Conservation (phyloP, 208 protist genomes). For the Tritrichomonas foetus region DNA sequence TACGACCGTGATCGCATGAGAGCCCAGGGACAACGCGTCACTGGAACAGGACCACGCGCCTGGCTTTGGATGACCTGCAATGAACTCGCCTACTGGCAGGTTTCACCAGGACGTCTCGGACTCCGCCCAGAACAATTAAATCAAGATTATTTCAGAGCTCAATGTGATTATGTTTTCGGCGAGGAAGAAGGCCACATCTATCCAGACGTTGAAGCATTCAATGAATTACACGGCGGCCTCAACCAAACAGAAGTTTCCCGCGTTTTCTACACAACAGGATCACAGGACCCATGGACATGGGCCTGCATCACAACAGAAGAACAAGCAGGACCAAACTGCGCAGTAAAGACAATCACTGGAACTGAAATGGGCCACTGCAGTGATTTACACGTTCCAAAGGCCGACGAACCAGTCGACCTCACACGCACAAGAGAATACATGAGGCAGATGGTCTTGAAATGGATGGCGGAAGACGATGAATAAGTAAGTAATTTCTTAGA, state of each 20-base stretch:
- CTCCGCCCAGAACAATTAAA: not conserved
- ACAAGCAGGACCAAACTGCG: not conserved
- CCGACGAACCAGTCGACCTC: not conserved
- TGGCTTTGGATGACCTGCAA: conserved; percentile 41
- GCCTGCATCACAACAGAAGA: not conserved
- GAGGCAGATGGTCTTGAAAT: not conserved
- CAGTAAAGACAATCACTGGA: not conserved
- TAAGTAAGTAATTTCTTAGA: no score
- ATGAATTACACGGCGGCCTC: not conserved
- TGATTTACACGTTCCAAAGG: not conserved
- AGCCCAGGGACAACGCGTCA: no score
- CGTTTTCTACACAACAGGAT: not conserved
- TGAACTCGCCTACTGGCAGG: conserved; percentile 11
- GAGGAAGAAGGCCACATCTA: not conserved
- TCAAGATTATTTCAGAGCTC: not conserved
- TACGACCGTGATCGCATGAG: no score
- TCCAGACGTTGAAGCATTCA: not conserved
- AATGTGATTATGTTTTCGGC: not conserved
- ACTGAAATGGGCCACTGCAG: not conserved
- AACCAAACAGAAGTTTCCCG: not conserved
- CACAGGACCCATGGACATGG: conserved; percentile 16
- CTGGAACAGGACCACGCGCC: not conserved
- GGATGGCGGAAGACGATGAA: not conserved
- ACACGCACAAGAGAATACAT: not conserved
- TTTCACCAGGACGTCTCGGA: not conserved